phyloP scores from a whole-genome alignment of 768 basidiomycete genomes.

The Serpula lacrymans region DNA sequence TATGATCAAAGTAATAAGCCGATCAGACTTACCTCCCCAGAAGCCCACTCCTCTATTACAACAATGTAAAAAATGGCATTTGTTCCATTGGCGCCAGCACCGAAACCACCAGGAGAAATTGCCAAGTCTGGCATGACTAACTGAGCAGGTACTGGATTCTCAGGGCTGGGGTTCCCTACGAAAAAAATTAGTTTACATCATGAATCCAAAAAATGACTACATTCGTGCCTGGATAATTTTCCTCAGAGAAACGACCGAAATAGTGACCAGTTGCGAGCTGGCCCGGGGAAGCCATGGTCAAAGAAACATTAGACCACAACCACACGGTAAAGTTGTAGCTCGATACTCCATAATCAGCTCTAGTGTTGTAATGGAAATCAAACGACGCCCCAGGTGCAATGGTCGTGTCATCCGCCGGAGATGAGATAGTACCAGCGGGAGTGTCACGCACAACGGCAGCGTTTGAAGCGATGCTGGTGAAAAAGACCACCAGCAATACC shows the following conservation, averaged over 20 bases:
- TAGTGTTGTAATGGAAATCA: slow-evolving; percentile 35
- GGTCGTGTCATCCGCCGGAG: slow-evolving; percentile 28
- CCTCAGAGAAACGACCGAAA: slow-evolving; percentile 41
- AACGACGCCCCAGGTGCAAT: slow-evolving; percentile 40
- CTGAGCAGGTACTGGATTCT: slow-evolving; percentile 34
- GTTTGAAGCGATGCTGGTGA: background rate
- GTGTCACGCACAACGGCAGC: background rate
- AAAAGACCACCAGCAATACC: background rate
- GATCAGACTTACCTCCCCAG: slow-evolving; percentile 27
- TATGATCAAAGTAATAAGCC: background rate
- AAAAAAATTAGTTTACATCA: background rate
- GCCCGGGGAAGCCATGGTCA: slow-evolving; percentile 19
- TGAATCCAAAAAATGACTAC: slow-evolving; percentile 3
- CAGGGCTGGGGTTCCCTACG: slow-evolving; percentile 40
- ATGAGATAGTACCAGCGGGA: slow-evolving; percentile 20
- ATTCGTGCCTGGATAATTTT: slow-evolving; percentile 44
- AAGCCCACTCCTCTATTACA: slow-evolving; percentile 43
- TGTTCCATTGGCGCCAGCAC: slow-evolving; percentile 25
- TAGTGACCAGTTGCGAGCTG: slow-evolving; percentile 37
- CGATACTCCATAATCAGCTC: slow-evolving; percentile 40
- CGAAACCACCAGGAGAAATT: slow-evolving; percentile 36
- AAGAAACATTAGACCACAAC: slow-evolving; percentile 32
- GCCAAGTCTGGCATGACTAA: slow-evolving; percentile 48
- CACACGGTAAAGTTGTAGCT: slow-evolving; percentile 42
- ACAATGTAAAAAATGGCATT: slow-evolving; percentile 33